Evolutionary conservation across 148 eudicot genomes (phyloP), one percentile per base, ranked within the genome.

Genomic region (Chenopodium suecicum): DNA sequence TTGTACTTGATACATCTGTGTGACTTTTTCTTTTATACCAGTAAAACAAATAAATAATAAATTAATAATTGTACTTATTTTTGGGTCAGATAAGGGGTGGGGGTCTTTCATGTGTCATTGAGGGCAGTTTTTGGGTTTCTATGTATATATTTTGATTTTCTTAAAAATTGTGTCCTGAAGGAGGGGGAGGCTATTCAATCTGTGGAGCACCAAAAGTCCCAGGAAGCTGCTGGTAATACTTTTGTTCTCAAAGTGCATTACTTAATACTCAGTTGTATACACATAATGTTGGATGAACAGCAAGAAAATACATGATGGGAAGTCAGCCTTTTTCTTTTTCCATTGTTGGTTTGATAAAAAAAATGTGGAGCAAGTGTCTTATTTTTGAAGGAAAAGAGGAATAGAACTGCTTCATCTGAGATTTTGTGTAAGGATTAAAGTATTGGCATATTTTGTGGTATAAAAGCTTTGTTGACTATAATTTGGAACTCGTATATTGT

Each of bases 121-220:
- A 52, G 56, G 56, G 56, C 12, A 12, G 4, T 10, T 19, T 13
- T 3, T 56, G 62, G 4, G 17, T 56, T 56, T 5, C 4, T 56
- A 19, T 14, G 3, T 56, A 0, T 14, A 56, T 14, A 0, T 56
- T 17, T 56, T 17, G 3, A 56, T 10, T 27, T 67, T 27, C n/a
- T 56, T 73, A 72, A 80, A 46, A 66, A 2, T 64, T 72, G 27
- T 76, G 13, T 27, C 46, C 29, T 22, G 44, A 52, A 86, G 88
- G 88, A 78, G 64, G 82, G 74, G 46, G 88, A 82, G 71, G 73
- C 79, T 74, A 75, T 47, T 86, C 87, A 80, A 73, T 81, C 81
- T 72, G 16, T 27, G 74, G 83, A 77, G 75, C 86, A 44, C 47
- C 68, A 47, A 44, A 75, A 71, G 34, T 25, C 27, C 58, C 77